Conservation (phyloP, 2,329 filamentous ascomycete genomes). For the Apiospora sp. region DNA sequence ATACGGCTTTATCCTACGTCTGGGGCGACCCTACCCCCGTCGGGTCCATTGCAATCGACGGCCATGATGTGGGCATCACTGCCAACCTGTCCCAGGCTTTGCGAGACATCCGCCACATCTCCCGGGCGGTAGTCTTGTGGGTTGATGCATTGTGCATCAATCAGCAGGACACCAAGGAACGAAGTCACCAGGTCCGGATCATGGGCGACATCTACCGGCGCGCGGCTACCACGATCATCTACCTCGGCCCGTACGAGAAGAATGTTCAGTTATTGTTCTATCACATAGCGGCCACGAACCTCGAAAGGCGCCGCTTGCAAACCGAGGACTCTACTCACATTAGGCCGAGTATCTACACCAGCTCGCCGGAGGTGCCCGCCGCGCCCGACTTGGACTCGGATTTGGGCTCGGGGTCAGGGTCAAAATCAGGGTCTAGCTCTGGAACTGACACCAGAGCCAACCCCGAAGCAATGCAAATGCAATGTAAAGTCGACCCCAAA, state of each 20-base stretch:
- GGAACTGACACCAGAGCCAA: too few relatives aligned
- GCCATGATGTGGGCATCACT: not conserved
- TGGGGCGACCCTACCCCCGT: not conserved
- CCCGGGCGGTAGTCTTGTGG: not conserved
- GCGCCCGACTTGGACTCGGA: not conserved
- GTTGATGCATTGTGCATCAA: not conserved
- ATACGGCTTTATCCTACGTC: not conserved
- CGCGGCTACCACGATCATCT: not conserved
- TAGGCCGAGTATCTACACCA: too few relatives aligned
- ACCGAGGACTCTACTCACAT: too few relatives aligned
- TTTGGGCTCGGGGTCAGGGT: not conserved
- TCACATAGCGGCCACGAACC: not conserved
- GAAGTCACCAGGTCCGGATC: not conserved
- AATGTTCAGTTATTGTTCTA: not conserved
- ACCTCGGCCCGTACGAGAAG: not conserved
- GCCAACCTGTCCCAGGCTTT: not conserved
- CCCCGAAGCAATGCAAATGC: not conserved
- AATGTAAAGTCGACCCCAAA: not conserved
- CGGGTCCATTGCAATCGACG: not conserved
- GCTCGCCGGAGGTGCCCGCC: too few relatives aligned
- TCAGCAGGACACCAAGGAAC: not conserved
- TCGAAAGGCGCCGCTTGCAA: not conserved
- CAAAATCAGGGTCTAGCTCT: not conserved
- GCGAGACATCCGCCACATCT: not conserved
- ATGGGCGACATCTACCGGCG: not conserved